These are phyloP conservation scores for Bondarzewia mesenterica DNA, from an alignment of 1,284 basidiomycete species.

Conservation along the genomic window DNA sequence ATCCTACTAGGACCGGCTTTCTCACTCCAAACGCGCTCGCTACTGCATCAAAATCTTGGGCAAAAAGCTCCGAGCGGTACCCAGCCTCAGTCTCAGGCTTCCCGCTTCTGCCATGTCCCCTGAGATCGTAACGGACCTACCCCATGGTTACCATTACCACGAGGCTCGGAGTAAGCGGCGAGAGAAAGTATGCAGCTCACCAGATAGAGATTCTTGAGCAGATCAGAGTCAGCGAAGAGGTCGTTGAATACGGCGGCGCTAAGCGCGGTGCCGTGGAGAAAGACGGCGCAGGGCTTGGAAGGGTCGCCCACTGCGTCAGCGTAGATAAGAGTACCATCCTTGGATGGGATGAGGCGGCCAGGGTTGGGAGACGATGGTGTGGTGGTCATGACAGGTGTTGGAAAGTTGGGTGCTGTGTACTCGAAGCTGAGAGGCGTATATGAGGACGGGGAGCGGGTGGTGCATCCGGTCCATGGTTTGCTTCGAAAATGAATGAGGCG, in stretches of 20 bases:
- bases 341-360: background rate
- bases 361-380: background rate
- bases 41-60: slow-evolving; percentile 13
- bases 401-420: background rate
- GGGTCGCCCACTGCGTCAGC: background rate
- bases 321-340: background rate
- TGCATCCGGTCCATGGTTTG: no score
- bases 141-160: background rate
- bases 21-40: slow-evolving; percentile 9
- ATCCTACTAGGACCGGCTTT: slow-evolving; percentile 9
- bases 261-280: background rate
- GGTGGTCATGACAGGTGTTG: background rate
- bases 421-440: no score
- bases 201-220: background rate
- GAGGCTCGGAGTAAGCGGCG: background rate
- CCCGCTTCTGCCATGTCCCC: background rate
- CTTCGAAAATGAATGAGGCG: no score
- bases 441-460: no score
- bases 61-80: slow-evolving; percentile 10
- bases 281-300: background rate
- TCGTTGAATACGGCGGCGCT: background rate
- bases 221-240: background rate
- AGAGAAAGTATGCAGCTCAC: background rate
- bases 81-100: background rate
- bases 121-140: background rate